Evolutionary conservation across 2,329 filamentous ascomycete species (phyloP), one percentile per base, ranked within the genome.

Genomic region (Zalaria sp.): DNA sequence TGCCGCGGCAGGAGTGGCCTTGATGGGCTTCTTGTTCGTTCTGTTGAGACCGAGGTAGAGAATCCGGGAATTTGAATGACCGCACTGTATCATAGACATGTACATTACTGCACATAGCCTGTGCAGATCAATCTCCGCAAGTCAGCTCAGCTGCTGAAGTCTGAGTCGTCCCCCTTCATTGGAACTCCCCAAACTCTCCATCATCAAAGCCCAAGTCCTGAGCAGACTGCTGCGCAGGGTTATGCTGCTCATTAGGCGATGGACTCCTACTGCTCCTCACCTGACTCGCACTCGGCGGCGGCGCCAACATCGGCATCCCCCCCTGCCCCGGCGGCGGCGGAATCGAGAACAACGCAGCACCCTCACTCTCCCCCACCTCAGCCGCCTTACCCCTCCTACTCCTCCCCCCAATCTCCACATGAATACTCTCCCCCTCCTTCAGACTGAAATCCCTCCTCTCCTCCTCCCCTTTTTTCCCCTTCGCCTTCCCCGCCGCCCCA

Each of bases 401-500:
- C 50, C 68, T 72, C 25, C 77, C 75, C 4, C 75, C 77, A 40
- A 91, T 71, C 57, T 83, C 84, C 49, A 93, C 79, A 25, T 80
- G 85, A 51, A 93, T 93, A 11, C 83, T 93, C 69, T 94, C 81
- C 7, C 86, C 86, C 46, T 88, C 85, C 60, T 93, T 93, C 48
- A 94, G 60, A 53, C 83, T 88, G 56, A 86, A 87, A 55, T 93
- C 86, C 49, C 73, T 75, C 62, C 78, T 80, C 29, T 53, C 56
- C 54, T 75, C 73, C 43, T 68, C 64, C 35, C 62, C 62, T 35
- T 63, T 60, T 37, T 61, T 62, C 51, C 46, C 46, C 27, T 51
- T 38, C 45, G 48, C 31, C 37, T 43, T 40, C n/a, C 48, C 47
- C 44, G 58, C 39, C 38, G 50, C 41, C 31, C 42, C 40, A 27